Conservation (phyloP, 2,329 filamentous ascomycete species). For the Rachicladosporium sp. region DNA sequence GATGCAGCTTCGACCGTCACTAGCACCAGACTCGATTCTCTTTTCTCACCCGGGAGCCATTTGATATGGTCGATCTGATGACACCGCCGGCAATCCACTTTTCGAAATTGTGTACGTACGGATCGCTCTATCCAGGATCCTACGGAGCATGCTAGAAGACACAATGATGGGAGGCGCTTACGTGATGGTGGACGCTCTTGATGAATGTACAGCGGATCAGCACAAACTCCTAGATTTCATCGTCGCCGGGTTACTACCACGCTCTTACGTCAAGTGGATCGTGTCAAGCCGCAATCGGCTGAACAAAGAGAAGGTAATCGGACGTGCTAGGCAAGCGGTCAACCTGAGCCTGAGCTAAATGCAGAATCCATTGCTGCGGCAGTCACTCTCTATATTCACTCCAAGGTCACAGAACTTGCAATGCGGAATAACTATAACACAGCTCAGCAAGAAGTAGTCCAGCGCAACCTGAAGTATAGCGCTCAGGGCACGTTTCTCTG, state of each 20-base stretch:
- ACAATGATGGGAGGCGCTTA: conserved; percentile 14
- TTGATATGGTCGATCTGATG: not conserved
- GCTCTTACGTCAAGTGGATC: conserved; percentile 29
- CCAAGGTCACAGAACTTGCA: conserved; percentile 23
- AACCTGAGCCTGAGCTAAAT: conserved; percentile 23
- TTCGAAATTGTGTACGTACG: conserved; percentile 32
- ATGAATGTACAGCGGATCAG: conserved; percentile 28
- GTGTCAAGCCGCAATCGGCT: conserved; percentile 33
- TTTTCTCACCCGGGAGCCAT: not conserved
- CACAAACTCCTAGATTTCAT: conserved; percentile 27
- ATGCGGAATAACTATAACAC: conserved; percentile 10
- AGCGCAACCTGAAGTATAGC: conserved; percentile 19
- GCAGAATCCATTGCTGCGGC: conserved; percentile 21
- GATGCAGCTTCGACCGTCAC: conserved; percentile 16
- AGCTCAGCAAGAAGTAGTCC: conserved; percentile 9
- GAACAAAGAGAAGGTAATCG: conserved; percentile 25
- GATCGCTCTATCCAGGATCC: conserved; percentile 25
- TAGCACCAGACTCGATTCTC: conserved; percentile 11
- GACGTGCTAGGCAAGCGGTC: conserved; percentile 1
- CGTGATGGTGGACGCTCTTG: conserved; percentile 37
- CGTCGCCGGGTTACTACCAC: conserved; percentile 9
- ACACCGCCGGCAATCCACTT: conserved; percentile 20
- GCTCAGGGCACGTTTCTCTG: conserved; percentile 33
- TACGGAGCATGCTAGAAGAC: conserved; percentile 30
- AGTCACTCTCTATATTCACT: conserved; percentile 26